These are phyloP conservation scores for Asparagopsis taxiformis DNA, from an alignment of 31 red algal species.

Conservation along the genomic window DNA sequence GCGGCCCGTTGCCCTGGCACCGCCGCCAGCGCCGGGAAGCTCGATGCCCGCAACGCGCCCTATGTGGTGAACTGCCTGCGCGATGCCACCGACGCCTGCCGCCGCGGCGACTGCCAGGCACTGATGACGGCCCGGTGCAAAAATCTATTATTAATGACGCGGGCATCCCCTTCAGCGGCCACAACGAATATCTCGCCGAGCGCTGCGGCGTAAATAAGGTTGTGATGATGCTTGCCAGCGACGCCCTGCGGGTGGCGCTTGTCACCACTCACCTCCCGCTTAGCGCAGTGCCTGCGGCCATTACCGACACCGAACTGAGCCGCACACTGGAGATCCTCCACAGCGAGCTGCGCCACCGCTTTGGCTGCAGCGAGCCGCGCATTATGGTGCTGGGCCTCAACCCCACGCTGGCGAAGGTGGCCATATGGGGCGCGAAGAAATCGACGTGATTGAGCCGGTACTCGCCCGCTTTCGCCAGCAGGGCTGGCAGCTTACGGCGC, in stretches of 20 bases:
- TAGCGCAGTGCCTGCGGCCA: neutral
- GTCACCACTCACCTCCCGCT: neutral
- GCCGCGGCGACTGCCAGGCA: neutral
- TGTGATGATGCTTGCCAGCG: neutral
- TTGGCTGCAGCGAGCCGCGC: neutral
- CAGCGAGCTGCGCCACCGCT: neutral
- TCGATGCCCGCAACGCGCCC: neutral
- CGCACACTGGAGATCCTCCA: neutral
- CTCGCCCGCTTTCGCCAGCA: neutral
- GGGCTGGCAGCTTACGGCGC: neutral
- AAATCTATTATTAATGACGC: neutral
- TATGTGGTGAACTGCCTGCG: neutral
- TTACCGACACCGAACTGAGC: neutral
- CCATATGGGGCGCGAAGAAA: constrained; percentile 9
- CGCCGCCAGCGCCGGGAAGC: neutral
- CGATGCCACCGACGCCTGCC: neutral
- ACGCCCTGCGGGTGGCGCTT: neutral
- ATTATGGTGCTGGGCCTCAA: constrained; percentile 15
- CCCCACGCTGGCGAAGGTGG: constrained; percentile 20
- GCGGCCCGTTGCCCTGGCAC: too few relatives aligned
- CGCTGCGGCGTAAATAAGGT: neutral
- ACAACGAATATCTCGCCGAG: neutral
- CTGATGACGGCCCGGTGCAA: neutral
- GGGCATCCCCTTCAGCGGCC: neutral
- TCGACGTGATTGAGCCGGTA: constrained; percentile 2